Evolutionary conservation across 2,329 filamentous ascomycete species (phyloP).

Genomic region (Alternaria sp.): DNA sequence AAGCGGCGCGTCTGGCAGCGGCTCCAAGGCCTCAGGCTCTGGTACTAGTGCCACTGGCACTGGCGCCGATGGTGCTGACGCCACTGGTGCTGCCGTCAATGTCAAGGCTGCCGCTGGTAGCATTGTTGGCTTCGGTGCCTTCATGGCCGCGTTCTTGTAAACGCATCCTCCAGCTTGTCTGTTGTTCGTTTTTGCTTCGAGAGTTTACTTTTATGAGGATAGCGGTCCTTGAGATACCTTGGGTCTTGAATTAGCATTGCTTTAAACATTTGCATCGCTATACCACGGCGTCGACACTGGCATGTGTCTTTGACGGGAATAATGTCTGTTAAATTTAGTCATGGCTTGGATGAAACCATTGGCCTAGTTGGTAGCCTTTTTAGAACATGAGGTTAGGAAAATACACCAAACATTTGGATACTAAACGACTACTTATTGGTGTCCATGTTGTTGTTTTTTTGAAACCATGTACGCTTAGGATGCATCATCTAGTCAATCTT

Average conservation of each 20-base stretch:
- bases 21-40: conserved; percentile 24
- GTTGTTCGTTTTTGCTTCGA: conserved; percentile 5
- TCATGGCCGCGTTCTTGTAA: conserved; percentile 52
- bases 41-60: conserved; percentile 29
- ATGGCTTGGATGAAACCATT: conserved; percentile 16
- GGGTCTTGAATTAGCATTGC: conserved; percentile 35
- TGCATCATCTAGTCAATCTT: neutral
- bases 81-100: conserved; percentile 41
- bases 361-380: conserved; percentile 9
- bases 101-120: conserved; percentile 37
- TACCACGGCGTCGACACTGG: conserved; percentile 31
- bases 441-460: neutral
- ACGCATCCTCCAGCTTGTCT: conserved; percentile 8
- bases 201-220: conserved; percentile 15
- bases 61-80: conserved; percentile 19
- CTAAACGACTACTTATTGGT: neutral
- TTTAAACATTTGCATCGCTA: conserved; percentile 25
- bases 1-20: conserved; percentile 19
- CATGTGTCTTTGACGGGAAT: conserved; percentile 27
- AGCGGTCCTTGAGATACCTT: conserved; percentile 47
- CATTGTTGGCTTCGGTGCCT: conserved; percentile 47
- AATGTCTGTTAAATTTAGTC: conserved; percentile 20
- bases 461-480: too few species aligned
- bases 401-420: conserved; percentile 22
- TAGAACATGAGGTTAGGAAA: conserved; percentile 20